Base-by-base conservation (phyloP, 2,329 filamentous ascomycete species). In the Cladosporium austrohemisphaericum region DNA sequence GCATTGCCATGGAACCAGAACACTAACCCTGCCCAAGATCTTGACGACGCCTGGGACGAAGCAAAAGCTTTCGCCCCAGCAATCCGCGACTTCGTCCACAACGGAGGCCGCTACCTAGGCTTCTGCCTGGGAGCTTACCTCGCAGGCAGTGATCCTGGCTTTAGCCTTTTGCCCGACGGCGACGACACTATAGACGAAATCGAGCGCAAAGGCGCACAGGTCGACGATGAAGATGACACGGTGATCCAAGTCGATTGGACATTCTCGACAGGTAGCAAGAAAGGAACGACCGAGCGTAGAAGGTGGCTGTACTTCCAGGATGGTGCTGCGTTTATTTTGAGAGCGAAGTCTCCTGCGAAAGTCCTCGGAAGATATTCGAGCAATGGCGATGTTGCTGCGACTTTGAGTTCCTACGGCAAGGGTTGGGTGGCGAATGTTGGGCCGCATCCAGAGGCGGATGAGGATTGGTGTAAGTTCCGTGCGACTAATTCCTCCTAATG, bases 291-390 rank as follows among this genome's bases (percentile, higher is more conserved):
- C 4, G 51, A 44, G 13, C 43, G 48, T 14, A 52, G 52, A 19
- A 44, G 54, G 10, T 59, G 57, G 57, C 32, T 56, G 41, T 59
- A 56, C 33, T 59, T 59, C 23, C 57, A 59, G 36, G 53, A 57
- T 29, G 55, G 57, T 9, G 46, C 55, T 9, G 51, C 50, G 19
- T 53, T 57, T 16, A 23, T 48, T 16, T 11, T 51, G 1, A 44
- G 22, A 4, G 32, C 52, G 3, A 40, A 44, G 4, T 56, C 57
- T 3, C 28, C 33, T 3, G 51, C 49, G 10, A 51, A 49, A n/a
- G 45, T 59, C 4, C 40, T 57, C 28, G 57, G 50, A 13, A 40
- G 52, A 20, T 59, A 59, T 37, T 57, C 53, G n/a, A 54, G 45
- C 5, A 57, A 51, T 41, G 53, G 52, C 19, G 49, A 55, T 50